Evolutionary conservation across 805 yeast species (phyloP), one percentile per base, ranked within the genome.

Genomic region (Ogataea parapolymorpha): DNA sequence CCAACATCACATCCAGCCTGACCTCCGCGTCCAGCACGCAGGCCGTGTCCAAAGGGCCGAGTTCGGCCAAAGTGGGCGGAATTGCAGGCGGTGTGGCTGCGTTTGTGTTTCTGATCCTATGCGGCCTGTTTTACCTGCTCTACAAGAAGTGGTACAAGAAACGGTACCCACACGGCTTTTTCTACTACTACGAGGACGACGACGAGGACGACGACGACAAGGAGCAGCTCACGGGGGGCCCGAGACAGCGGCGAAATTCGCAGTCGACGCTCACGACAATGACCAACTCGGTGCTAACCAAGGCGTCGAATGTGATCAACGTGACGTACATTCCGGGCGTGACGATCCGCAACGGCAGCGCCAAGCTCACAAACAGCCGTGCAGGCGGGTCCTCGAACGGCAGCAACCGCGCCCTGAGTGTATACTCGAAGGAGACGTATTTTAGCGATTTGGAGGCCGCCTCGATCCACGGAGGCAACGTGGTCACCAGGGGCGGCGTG

Each of bases 241-340:
- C 24, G 14, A 23, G 39, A 38, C 29, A 45, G 51, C 35, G 63
- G 48, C 38, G 55, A 44, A 22, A 28, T 29, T 33, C 34, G 45
- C 61, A 62, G 38, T 58, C 55, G 11, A 61, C 66, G 29, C 50
- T 52, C 18, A 45, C 59, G 5, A 60, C 63, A 32, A 41, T 54
- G 58, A 84, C 90, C 7, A 75, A 85, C 23, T 76, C 89, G 6
- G 76, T 82, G 11, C 70, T 82, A 35, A 82, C 93, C 9, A 79
- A 83, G 53, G 95, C 95, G 4, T 85, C 95, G 11, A 89, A 90
- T 61, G 80, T 90, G 49, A 74, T 90, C 46, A 96, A 96, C 14
- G 83, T 91, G 42, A 95, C 95, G 2, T 90, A 89, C 58, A 86
- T 90, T 45, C 98, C 97, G 0, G 97, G 97, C 26, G 96, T 89